phyloP scores from a whole-genome alignment of 2,329 filamentous ascomycete genomes.

The Alternaria angustiovoidea region DNA sequence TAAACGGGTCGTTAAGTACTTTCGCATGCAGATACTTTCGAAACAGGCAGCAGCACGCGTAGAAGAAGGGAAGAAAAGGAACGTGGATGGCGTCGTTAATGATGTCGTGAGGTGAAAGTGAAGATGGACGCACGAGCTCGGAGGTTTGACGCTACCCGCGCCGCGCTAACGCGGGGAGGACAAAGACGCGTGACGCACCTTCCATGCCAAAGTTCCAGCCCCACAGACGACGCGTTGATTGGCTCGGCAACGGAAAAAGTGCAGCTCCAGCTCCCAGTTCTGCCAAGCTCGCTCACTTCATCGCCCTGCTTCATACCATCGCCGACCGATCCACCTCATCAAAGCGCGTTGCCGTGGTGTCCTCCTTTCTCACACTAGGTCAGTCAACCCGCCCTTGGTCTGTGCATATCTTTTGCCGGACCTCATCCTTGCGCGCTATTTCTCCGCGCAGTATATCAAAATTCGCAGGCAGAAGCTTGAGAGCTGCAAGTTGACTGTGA shows the following conservation, averaged over 20 bases:
- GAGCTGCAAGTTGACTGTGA: conserved; percentile 27
- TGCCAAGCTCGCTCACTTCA: conserved; percentile 34
- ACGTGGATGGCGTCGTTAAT: conserved; percentile 17
- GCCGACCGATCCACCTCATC: conserved; percentile 35
- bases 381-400: conserved; percentile 27
- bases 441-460: conserved; percentile 19
- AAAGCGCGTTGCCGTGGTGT: conserved; percentile 42
- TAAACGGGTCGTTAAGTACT: conserved; percentile 8
- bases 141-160: conserved; percentile 26
- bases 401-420: conserved; percentile 30
- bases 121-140: conserved; percentile 33
- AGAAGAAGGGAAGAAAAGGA: conserved; percentile 20
- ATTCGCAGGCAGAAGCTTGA: conserved; percentile 31
- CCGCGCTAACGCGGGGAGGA: conserved; percentile 23
- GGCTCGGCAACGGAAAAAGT: conserved; percentile 33
- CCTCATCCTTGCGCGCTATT: conserved; percentile 20
- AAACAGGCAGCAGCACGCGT: conserved; percentile 29
- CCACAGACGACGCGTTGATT: conserved; percentile 31
- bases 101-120: conserved; percentile 23
- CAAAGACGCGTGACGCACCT: conserved; percentile 32
- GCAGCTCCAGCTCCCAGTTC: conserved; percentile 16
- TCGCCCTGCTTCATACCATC: conserved; percentile 32
- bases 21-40: neutral
- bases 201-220: conserved; percentile 13
- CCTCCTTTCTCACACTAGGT: conserved; percentile 28